Evolutionary conservation across 768 basidiomycete genomes (phyloP), one percentile per base, ranked within the genome.

Genomic region (Basidioascus undulatus): DNA sequence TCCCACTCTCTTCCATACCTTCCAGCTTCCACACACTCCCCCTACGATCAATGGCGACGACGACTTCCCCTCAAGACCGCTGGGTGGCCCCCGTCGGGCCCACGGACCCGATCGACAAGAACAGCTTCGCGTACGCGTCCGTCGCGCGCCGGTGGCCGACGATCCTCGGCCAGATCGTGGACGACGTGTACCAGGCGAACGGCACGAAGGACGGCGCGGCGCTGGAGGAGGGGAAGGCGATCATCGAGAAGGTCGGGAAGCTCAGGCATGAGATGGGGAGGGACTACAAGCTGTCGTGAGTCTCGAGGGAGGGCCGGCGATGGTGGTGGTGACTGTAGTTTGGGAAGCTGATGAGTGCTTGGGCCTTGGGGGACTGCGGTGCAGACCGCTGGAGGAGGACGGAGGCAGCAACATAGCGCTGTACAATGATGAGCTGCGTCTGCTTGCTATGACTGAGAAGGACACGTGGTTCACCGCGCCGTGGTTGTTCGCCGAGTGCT

Each of bases 401-500:
- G 76, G 76, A 1, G 80, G 76, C 35, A 54, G 70, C n/a, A 65
- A 70, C 39, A 61, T 70, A 5, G 64, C 69, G 0, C 58, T 65
- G n/a, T 96, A 84, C 61, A 94, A 98, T 48, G 50, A 59, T 0
- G 75, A 83, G 46, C 62, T 98, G 11, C n/a, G n/a, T n/a, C n/a
- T n/a, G n/a, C n/a, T n/a, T n/a, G n/a, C n/a, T n/a, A n/a, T n/a
- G n/a, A n/a, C n/a, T n/a, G 55, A 56, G 5, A 55, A 38, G 16
- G 41, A 57, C 1, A 78, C 76, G 0, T 98, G 89, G 89, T 84
- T 82, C 54, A 77, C 70, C 7, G 72, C 80, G 5, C 82, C 86
- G 1, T 98, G 89, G 89, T 65, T 98, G n/a, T 94, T 67, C 55
- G 83, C 84, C 42, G 89, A 94, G 75, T 92, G 62, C 48, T 76